Evolutionary conservation across 352 stramenopile species (phyloP).

Genomic region (Pythium brassicae): DNA sequence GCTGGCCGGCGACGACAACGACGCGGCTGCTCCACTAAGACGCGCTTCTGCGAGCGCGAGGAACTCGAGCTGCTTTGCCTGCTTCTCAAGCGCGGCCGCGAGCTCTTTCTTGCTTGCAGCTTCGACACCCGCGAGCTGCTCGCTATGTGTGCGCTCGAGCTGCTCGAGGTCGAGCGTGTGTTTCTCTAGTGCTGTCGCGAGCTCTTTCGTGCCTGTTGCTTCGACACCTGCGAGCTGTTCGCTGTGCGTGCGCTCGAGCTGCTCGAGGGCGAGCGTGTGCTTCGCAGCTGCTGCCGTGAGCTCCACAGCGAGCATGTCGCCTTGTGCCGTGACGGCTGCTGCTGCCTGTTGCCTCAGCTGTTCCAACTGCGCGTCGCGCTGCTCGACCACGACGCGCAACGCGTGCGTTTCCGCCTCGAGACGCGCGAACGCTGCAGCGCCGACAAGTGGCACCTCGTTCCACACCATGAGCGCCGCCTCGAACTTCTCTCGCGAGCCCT

Average conservation of each 20-base stretch:
- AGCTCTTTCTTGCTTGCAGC: constrained; percentile 15
- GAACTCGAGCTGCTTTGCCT: constrained; percentile 46
- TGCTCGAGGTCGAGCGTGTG: background rate
- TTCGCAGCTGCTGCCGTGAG: background rate
- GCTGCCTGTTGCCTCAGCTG: background rate
- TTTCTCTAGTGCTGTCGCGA: background rate
- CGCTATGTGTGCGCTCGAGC: background rate
- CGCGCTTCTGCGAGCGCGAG: constrained; percentile 14
- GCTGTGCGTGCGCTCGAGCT: no score
- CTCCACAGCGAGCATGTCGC: background rate
- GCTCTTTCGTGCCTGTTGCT: no score
- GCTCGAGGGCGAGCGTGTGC: constrained; percentile 2
- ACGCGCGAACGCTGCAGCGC: background rate
- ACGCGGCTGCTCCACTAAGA: background rate
- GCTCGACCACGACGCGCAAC: background rate
- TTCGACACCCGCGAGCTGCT: background rate
- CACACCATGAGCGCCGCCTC: constrained; percentile 5
- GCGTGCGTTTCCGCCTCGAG: background rate
- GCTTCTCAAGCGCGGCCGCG: constrained; percentile 28
- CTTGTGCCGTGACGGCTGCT: background rate
- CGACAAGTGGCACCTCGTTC: constrained; percentile 4
- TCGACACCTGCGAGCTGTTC: no score
- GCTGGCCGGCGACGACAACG: background rate
- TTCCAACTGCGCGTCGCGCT: background rate
- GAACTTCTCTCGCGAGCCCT: background rate